Evolutionary conservation across 169 alveolate species (phyloP).

Genomic region (Theileria equi): DNA sequence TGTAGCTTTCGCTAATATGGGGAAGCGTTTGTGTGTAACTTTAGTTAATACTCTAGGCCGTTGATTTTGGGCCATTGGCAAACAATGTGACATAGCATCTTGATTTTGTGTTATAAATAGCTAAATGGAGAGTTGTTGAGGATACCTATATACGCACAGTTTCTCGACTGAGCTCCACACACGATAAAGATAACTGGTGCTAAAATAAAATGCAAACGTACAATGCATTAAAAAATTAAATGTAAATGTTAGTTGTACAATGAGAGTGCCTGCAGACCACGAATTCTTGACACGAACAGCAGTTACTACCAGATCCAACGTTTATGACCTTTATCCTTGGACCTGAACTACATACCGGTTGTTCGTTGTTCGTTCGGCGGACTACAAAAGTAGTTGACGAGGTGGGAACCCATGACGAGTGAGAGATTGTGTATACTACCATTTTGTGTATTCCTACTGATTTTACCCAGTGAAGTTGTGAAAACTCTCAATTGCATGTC

Average conservation of each 20-base stretch:
- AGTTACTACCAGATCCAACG: background rate
- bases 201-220: background rate
- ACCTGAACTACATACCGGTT: constrained; percentile 7
- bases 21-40: too few species aligned
- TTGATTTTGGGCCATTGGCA: too few species aligned
- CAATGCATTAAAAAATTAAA: constrained; percentile 10
- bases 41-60: too few species aligned
- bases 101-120: too few species aligned
- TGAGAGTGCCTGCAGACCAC: constrained; percentile 17
- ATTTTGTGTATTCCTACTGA: constrained; percentile 13
- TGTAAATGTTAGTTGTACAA: constrained; percentile 32
- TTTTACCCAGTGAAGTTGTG: too few species aligned
- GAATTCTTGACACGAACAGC: constrained; percentile 22
- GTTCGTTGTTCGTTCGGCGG: background rate
- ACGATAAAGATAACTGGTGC: too few species aligned
- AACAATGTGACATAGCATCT: too few species aligned
- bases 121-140: too few species aligned
- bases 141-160: too few species aligned
- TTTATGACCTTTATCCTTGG: constrained; percentile 32
- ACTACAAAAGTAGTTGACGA: background rate
- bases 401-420: constrained; percentile 17
- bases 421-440: constrained; percentile 27
- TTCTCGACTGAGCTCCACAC: too few species aligned
- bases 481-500: too few species aligned
- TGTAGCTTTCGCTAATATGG: too few species aligned